These are phyloP conservation scores for Benincasa hispida DNA, from an alignment of 306 rosid genomes.

Conservation along the genomic window DNA sequence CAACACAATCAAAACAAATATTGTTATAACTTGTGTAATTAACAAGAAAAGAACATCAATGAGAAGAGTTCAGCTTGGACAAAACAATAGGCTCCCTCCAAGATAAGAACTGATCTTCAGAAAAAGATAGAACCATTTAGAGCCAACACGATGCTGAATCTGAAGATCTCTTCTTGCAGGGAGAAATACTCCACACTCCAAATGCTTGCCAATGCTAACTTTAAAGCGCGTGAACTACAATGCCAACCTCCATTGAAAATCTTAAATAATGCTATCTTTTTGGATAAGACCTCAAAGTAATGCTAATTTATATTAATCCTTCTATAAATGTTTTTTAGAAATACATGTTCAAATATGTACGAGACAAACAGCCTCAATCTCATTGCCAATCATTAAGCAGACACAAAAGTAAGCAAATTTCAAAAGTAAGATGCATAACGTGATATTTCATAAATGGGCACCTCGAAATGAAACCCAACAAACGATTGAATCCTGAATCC, in stretches of 20 bases:
- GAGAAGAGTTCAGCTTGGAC: neutral
- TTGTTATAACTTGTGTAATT: neutral
- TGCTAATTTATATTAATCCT: neutral
- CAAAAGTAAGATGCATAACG: neutral
- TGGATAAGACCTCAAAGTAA: neutral
- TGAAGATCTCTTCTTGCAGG: neutral
- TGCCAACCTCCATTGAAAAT: neutral
- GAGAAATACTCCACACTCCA: neutral
- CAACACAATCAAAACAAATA: neutral
- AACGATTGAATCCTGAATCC: constrained; percentile 70
- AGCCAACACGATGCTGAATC: neutral
- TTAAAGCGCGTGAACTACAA: neutral
- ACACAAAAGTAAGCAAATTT: neutral
- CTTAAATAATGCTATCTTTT: neutral
- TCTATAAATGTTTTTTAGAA: neutral
- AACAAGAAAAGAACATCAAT: neutral
- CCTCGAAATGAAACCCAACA: constrained; percentile 91
- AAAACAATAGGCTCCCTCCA: neutral
- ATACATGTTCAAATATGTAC: neutral
- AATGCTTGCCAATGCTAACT: neutral
- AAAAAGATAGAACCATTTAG: neutral
- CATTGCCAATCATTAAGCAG: neutral
- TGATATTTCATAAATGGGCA: constrained; percentile 8
- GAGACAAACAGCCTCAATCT: neutral
- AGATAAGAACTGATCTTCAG: neutral